Percentiles rank a stretch among this genome's conserved stretches.
These are phyloP conservation scores for Eucalyptus victrix DNA, from an alignment of 345 rosid genomes.

Conservation along the genomic window DNA sequence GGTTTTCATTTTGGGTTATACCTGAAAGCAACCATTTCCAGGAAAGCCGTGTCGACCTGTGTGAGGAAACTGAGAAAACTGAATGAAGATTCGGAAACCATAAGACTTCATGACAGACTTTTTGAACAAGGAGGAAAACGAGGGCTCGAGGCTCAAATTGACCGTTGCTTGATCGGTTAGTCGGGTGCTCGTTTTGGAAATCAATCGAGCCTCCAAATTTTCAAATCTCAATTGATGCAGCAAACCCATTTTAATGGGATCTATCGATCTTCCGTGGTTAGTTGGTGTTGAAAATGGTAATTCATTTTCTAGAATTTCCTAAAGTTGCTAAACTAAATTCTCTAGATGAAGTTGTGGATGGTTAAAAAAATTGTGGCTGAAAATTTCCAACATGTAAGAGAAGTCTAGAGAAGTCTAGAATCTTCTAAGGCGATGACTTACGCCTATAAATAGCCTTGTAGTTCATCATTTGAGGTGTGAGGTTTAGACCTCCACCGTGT, in stretches of 20 bases:
- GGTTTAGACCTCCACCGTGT: too few species aligned
- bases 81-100: neutral
- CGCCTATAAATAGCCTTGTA: too few species aligned
- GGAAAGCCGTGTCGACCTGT: conserved; percentile 32
- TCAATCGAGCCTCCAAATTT: neutral
- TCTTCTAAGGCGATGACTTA: too few species aligned
- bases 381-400: too few species aligned
- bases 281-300: neutral
- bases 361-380: too few species aligned
- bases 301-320: too few species aligned
- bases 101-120: neutral
- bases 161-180: neutral
- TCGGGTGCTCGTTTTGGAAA: neutral
- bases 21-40: conserved; percentile 41
- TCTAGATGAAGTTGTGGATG: too few species aligned
- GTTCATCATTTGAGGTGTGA: too few species aligned
- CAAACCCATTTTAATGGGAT: neutral
- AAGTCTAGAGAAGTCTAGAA: too few species aligned
- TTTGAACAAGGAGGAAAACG: neutral
- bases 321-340: too few species aligned
- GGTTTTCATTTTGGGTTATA: neutral
- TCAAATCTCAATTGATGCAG: neutral
- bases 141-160: neutral
- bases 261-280: neutral
- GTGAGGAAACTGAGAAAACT: neutral